Conservation (phyloP, 164 flowering plant genomes). For the Saururus chinensis region DNA sequence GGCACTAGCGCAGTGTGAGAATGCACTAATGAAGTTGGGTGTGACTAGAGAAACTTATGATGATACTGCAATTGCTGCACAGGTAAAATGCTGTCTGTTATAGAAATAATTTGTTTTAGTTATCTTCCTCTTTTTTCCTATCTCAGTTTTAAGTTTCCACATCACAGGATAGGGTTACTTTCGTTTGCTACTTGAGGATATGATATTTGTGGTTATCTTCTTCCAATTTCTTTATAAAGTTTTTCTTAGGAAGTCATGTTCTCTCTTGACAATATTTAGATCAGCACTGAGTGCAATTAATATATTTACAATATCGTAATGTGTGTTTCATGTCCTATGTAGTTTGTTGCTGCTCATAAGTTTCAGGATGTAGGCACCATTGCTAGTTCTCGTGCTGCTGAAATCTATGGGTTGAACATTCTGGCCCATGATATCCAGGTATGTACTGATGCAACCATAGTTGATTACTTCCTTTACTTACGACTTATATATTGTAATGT, state of each 20-base stretch:
- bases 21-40: conserved; percentile 71
- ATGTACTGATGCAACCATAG: neutral
- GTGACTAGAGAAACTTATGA: conserved; percentile 85
- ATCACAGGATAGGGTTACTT: neutral
- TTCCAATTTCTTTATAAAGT: too few relatives aligned
- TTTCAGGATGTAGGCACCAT: conserved; percentile 78
- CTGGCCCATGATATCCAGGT: conserved; percentile 91
- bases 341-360: conserved; percentile 66
- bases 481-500: neutral
- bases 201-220: neutral
- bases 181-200: neutral
- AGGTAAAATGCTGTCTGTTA: conserved; percentile 34
- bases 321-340: neutral
- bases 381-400: conserved; percentile 77
- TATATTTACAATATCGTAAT: too few relatives aligned
- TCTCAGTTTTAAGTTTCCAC: neutral
- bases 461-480: neutral
- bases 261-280: neutral
- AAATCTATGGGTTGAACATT: conserved; percentile 62
- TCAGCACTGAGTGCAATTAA: neutral
- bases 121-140: neutral
- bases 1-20: conserved; percentile 99
- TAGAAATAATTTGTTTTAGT: too few relatives aligned
- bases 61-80: conserved; percentile 97
- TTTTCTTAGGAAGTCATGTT: neutral